Conservation (phyloP, 257 asterid species). For the Perilla frutescens region DNA sequence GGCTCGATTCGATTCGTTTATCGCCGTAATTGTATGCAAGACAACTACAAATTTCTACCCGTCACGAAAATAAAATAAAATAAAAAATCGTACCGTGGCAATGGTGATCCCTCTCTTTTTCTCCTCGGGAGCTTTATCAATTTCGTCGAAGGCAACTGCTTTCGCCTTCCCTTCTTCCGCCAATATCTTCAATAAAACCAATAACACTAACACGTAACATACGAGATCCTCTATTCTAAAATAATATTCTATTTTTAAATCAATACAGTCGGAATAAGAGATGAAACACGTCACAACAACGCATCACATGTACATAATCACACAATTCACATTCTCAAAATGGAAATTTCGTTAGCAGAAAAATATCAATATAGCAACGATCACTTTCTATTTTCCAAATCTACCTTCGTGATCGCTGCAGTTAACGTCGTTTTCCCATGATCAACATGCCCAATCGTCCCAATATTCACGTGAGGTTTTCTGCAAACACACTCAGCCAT, state of each 20-base stretch:
- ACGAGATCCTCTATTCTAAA: background rate
- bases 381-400: background rate
- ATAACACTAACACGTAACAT: background rate
- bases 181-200: slow-evolving; percentile 54
- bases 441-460: slow-evolving; percentile 49
- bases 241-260: background rate
- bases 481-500: too few relatives aligned
- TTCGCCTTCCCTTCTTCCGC: slow-evolving; percentile 92
- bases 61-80: background rate
- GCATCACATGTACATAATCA: background rate
- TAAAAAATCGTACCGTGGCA: slow-evolving; percentile 58
- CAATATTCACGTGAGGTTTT: slow-evolving; percentile 47
- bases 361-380: too few relatives aligned
- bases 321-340: background rate
- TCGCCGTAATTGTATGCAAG: too few relatives aligned
- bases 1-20: too few relatives aligned
- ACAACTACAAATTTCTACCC: too few relatives aligned
- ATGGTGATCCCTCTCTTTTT: slow-evolving; percentile 91
- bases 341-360: background rate
- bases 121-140: slow-evolving; percentile 96
- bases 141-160: slow-evolving; percentile 88
- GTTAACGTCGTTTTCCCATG: slow-evolving; percentile 85
- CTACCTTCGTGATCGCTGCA: slow-evolving; percentile 90
- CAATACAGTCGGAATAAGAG: too few relatives aligned
- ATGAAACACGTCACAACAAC: too few relatives aligned